Percentiles rank a stretch among this genome's conserved stretches.
Evolutionary conservation across 2,329 filamentous ascomycete species (phyloP).

Genomic region (Colletotrichum sp.): DNA sequence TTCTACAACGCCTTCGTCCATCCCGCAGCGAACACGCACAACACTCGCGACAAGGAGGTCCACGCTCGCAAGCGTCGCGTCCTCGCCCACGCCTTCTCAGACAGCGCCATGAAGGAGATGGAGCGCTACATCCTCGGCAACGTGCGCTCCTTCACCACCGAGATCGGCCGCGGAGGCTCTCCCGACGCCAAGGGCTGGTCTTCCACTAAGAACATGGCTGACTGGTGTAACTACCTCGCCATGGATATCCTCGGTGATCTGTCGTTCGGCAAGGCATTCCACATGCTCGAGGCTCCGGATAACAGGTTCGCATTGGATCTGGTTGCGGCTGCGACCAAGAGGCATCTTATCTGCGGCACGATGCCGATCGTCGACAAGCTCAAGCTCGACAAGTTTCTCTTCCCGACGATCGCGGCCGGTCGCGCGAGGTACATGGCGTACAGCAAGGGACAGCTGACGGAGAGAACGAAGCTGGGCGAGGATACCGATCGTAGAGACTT

Average conservation of each 20-base stretch:
- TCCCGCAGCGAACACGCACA: constrained; percentile 75
- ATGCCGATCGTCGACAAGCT: constrained; percentile 73
- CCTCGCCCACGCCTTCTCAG: constrained; percentile 74
- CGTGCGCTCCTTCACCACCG: constrained; percentile 69
- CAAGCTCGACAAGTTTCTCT: constrained; percentile 70
- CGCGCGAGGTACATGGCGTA: constrained; percentile 75
- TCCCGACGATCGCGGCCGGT: constrained; percentile 69
- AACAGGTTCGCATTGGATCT: constrained; percentile 72
- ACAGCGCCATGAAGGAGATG: constrained; percentile 70
- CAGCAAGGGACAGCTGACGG: constrained; percentile 69
- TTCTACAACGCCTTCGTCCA: constrained; percentile 79
- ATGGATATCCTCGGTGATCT: constrained; percentile 68
- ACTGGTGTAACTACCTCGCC: constrained; percentile 67
- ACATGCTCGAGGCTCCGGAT: constrained; percentile 63
- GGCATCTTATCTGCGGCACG: constrained; percentile 75
- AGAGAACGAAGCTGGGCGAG: constrained; percentile 70
- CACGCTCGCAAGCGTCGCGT: constrained; percentile 76
- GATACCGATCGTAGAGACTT: constrained; percentile 74
- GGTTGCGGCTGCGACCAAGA: constrained; percentile 70
- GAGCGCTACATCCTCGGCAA: constrained; percentile 71
- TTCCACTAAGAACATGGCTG: constrained; percentile 63
- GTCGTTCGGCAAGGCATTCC: constrained; percentile 67
- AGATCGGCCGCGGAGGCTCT: constrained; percentile 48
- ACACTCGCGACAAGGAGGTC: constrained; percentile 69
- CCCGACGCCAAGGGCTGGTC: constrained; percentile 62